These are phyloP conservation scores for Malassezia pachydermatis DNA, from an alignment of 1,284 basidiomycete genomes.

Conservation along the genomic window DNA sequence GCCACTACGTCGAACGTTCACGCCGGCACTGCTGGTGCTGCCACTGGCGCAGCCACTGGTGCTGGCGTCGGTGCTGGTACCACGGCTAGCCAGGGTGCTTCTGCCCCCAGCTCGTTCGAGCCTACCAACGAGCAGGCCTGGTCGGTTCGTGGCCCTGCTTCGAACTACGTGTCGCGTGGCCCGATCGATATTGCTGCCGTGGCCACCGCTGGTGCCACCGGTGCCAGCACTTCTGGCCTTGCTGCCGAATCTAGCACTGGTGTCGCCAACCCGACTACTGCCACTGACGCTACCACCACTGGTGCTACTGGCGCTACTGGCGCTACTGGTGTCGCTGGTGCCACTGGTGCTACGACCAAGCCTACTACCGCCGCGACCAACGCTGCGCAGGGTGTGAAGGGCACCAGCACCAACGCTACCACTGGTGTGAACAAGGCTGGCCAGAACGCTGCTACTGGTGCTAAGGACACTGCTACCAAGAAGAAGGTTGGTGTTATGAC, in stretches of 20 bases:
- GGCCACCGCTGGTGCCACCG: not conserved
- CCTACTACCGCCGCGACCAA: not conserved
- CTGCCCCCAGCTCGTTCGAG: not conserved
- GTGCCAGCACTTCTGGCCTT: not conserved
- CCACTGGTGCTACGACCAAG: conserved; percentile 2
- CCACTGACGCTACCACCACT: not conserved
- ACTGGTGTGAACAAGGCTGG: not conserved
- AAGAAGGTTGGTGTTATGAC: conserved; percentile 16
- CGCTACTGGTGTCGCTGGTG: not conserved
- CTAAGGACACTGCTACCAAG: conserved; percentile 5
- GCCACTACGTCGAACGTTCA: not conserved
- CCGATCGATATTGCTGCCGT: not conserved
- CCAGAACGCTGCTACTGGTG: conserved; percentile 1
- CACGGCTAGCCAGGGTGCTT: not conserved
- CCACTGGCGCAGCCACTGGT: not conserved
- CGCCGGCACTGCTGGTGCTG: not conserved
- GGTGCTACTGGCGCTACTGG: not conserved
- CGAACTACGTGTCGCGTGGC: conserved; percentile 1
- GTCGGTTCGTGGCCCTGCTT: conserved; percentile 37
- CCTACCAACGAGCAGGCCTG: conserved; percentile 17
- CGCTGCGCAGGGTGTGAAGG: conserved; percentile 1
- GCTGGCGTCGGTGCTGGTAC: not conserved
- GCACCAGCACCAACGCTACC: not conserved
- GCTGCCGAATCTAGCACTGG: not conserved
- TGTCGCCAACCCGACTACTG: not conserved